These are phyloP conservation scores for Neopestalotiopsis rosae DNA, from an alignment of 2,329 filamentous ascomycete genomes.

Conservation along the genomic window DNA sequence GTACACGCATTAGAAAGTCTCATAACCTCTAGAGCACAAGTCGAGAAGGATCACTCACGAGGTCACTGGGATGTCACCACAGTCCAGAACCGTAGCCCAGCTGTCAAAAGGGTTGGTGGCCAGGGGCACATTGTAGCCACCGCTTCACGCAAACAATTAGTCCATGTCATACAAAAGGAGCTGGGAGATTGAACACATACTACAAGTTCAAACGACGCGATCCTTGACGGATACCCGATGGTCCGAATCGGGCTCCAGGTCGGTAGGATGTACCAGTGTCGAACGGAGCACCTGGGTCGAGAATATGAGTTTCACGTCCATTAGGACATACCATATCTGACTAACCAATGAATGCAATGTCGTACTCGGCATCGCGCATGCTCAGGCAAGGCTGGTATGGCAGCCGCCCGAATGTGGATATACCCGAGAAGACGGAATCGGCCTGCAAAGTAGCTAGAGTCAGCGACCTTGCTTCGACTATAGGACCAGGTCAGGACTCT, in stretches of 20 bases:
- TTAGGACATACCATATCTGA: conserved; percentile 13
- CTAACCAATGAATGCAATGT: conserved; percentile 83
- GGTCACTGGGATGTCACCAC: conserved; percentile 84
- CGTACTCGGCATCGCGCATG: conserved; percentile 73
- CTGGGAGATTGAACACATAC: conserved; percentile 54
- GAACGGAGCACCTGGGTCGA: conserved; percentile 72
- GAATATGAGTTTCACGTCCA: conserved; percentile 7
- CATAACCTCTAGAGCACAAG: neutral
- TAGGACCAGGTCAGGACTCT: neutral
- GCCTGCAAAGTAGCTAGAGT: conserved; percentile 55
- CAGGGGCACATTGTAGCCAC: conserved; percentile 85
- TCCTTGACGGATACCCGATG: conserved; percentile 84
- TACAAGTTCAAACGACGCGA: conserved; percentile 86
- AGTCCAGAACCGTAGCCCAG: conserved; percentile 82
- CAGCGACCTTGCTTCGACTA: neutral
- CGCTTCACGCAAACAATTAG: conserved; percentile 54
- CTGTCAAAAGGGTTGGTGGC: conserved; percentile 80
- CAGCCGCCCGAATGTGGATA: conserved; percentile 82
- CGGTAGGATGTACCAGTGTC: conserved; percentile 87
- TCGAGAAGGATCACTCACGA: conserved; percentile 59
- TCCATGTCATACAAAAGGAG: neutral
- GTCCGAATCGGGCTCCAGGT: conserved; percentile 83
- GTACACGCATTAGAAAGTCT: neutral
- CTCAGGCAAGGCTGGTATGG: conserved; percentile 79
- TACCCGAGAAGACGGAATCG: conserved; percentile 87